Percentiles rank a stretch among this genome's conserved stretches.
Evolutionary conservation across 1,139 yeast genomes (phyloP).

Genomic region (Sugiyamaella castrensis): DNA sequence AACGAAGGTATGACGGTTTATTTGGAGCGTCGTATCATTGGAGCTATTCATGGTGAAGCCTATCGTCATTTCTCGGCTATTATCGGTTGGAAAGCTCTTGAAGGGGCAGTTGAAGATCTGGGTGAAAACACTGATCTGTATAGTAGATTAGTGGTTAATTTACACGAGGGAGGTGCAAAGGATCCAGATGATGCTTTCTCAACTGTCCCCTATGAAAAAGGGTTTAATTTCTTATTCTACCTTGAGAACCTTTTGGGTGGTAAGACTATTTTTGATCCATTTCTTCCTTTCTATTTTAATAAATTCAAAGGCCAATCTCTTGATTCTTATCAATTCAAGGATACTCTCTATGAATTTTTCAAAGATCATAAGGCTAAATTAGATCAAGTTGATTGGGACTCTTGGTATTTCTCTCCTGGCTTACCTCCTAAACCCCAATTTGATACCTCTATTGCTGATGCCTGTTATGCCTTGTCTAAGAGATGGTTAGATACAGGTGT

Average conservation of each 20-base stretch:
- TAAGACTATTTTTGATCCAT: slow-evolving; percentile 62
- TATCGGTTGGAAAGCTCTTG: slow-evolving; percentile 84
- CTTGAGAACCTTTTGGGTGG: slow-evolving; percentile 70
- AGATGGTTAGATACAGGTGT: slow-evolving; percentile 51
- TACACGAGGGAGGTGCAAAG: slow-evolving; percentile 45
- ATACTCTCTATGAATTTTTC: slow-evolving; percentile 61
- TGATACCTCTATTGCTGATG: slow-evolving; percentile 73
- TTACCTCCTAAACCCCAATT: slow-evolving; percentile 76
- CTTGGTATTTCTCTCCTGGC: slow-evolving; percentile 79
- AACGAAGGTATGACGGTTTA: slow-evolving; percentile 98
- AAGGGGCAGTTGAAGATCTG: slow-evolving; percentile 61
- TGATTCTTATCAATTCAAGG: slow-evolving; percentile 79
- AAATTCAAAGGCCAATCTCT: slow-evolving; percentile 67
- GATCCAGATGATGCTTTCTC: slow-evolving; percentile 93
- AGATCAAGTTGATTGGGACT: slow-evolving; percentile 76
- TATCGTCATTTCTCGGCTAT: slow-evolving; percentile 78
- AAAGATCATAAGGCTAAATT: slow-evolving; percentile 46
- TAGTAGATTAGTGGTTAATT: slow-evolving; percentile 66
- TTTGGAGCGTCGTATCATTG: slow-evolving; percentile 79
- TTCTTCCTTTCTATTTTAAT: slow-evolving; percentile 71
- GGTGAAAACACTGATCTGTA: slow-evolving; percentile 47
- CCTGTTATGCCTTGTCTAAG: slow-evolving; percentile 62
- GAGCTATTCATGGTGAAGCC: slow-evolving; percentile 70
- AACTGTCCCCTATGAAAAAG: slow-evolving; percentile 88
- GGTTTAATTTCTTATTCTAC: slow-evolving; percentile 72